These are phyloP conservation scores for Penicillium digitatum DNA, from an alignment of 2,329 filamentous ascomycete genomes.

Conservation along the genomic window DNA sequence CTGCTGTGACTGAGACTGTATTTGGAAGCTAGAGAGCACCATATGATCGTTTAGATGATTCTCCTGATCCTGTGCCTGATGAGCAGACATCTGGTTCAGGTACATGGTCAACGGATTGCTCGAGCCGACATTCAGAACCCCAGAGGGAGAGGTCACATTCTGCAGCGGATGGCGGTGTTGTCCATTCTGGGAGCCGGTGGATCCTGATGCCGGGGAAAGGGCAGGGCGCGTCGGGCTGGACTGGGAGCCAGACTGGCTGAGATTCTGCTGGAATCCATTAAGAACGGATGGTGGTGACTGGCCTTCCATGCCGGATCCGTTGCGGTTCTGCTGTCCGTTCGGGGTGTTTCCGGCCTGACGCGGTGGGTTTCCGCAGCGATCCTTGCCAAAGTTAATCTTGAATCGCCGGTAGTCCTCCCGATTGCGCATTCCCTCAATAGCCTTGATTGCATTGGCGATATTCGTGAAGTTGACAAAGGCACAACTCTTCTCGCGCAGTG, in stretches of 20 bases:
- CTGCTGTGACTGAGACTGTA: conserved; percentile 70
- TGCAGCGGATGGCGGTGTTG: conserved; percentile 58
- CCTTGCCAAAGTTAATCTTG: conserved; percentile 99
- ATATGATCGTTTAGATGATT: conserved; percentile 44
- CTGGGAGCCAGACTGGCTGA: conserved; percentile 54
- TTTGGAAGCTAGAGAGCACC: conserved; percentile 45
- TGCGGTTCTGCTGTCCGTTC: conserved; percentile 63
- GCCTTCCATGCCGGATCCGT: conserved; percentile 51
- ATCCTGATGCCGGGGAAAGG: conserved; percentile 52
- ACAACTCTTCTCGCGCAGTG: conserved; percentile 96
- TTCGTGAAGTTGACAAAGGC: conserved; percentile 99
- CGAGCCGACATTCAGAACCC: conserved; percentile 70
- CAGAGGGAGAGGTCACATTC: conserved; percentile 55
- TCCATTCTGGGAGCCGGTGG: conserved; percentile 53
- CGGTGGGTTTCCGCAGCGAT: conserved; percentile 93
- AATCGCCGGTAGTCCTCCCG: conserved; percentile 97
- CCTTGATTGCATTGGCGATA: conserved; percentile 99
- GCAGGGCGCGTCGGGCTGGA: conserved; percentile 58
- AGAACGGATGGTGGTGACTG: conserved; percentile 53
- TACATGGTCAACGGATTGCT: conserved; percentile 94
- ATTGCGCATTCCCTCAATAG: conserved; percentile 90
- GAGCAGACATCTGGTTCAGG: conserved; percentile 67
- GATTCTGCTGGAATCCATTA: conserved; percentile 55
- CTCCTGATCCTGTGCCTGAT: conserved; percentile 64
- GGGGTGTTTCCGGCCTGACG: conserved; percentile 66